These are phyloP conservation scores for Acacia crassicarpa DNA, from an alignment of 306 rosid species.

Conservation along the genomic window DNA sequence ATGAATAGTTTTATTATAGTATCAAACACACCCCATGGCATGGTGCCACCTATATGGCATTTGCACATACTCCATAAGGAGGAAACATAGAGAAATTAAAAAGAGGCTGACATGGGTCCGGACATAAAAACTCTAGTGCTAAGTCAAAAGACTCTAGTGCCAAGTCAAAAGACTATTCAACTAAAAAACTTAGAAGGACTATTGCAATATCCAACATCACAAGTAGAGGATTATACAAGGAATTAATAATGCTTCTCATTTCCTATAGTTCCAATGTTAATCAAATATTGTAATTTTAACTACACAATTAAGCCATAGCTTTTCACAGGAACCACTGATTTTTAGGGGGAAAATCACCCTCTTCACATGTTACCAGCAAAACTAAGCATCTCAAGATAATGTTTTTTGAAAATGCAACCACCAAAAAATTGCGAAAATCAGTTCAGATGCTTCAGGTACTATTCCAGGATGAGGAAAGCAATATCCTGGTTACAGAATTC, in stretches of 20 bases:
- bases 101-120: neutral
- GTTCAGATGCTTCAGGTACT: slow-evolving; percentile 3
- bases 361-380: neutral
- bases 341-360: neutral
- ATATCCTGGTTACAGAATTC: slow-evolving; percentile 1
- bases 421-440: neutral
- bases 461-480: slow-evolving; percentile 1
- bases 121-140: no score
- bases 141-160: neutral
- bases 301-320: neutral
- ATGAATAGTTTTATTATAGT: neutral
- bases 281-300: slow-evolving; percentile 16
- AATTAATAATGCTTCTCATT: neutral
- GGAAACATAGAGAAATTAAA: neutral
- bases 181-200: neutral
- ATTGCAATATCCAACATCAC: neutral
- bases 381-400: slow-evolving; percentile 24
- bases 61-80: neutral
- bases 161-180: neutral
- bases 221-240: slow-evolving; percentile 16
- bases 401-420: slow-evolving; percentile 5
- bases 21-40: neutral
- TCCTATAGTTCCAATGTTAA: slow-evolving; percentile 8
- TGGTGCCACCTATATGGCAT: neutral
- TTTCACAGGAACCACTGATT: slow-evolving; percentile 20